Percentiles rank a stretch among this genome's conserved stretches.
These are phyloP conservation scores for Botrytis sinoallii DNA, from an alignment of 2,329 filamentous ascomycete genomes.

Conservation along the genomic window DNA sequence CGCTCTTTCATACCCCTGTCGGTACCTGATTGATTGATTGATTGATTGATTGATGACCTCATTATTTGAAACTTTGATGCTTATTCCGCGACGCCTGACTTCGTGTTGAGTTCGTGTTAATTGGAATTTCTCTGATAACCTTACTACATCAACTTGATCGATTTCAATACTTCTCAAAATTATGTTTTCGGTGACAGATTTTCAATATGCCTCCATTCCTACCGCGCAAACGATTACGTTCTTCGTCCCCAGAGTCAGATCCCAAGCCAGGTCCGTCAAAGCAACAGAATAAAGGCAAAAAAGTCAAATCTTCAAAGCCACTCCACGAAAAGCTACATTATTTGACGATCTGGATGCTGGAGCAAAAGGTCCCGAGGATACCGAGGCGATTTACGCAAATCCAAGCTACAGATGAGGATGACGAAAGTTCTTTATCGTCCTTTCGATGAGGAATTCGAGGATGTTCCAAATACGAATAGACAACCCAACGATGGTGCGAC, in stretches of 20 bases:
- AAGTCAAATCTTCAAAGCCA: constrained; percentile 27
- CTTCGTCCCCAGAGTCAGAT: constrained; percentile 42
- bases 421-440: constrained; percentile 38
- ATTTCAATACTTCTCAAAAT: neutral
- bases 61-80: neutral
- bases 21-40: neutral
- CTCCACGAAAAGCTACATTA: constrained; percentile 53
- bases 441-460: constrained; percentile 54
- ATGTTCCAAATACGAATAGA: constrained; percentile 45
- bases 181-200: constrained; percentile 15
- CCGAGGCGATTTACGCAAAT: constrained; percentile 45
- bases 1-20: neutral
- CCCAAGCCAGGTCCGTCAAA: constrained; percentile 28
- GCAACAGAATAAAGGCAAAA: constrained; percentile 23
- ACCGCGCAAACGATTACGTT: constrained; percentile 62
- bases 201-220: constrained; percentile 63
- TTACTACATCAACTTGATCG: neutral
- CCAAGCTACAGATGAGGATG: constrained; percentile 44
- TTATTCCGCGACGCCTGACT: neutral
- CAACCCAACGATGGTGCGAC: constrained; percentile 43
- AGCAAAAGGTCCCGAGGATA: constrained; percentile 43
- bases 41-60: constrained; percentile 14
- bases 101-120: constrained; percentile 8
- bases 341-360: constrained; percentile 59
- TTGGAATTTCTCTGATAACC: neutral